These are phyloP conservation scores for Penicillium sp. DNA, from an alignment of 2,329 filamentous ascomycete species.

Conservation along the genomic window DNA sequence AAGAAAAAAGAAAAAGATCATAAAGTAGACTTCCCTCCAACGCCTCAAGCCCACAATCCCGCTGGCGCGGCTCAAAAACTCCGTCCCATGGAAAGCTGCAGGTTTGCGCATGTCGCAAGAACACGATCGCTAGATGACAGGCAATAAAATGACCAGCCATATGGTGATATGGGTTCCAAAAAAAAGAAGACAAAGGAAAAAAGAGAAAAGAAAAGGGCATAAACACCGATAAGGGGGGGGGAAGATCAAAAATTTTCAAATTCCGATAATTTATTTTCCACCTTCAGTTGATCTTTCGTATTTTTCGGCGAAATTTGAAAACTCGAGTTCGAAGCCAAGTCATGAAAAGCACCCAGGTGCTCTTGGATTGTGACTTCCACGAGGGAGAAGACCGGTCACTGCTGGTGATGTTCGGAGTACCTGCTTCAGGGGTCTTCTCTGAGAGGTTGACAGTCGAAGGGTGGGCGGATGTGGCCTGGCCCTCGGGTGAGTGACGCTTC, in stretches of 20 bases:
- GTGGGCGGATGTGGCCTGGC: constrained; percentile 7
- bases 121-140: constrained; percentile 11
- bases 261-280: background rate
- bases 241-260: too few species aligned
- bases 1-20: too few species aligned
- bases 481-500: constrained; percentile 27
- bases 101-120: constrained; percentile 4
- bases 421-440: constrained; percentile 15
- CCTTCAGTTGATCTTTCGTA: constrained; percentile 23
- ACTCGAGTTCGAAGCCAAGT: constrained; percentile 53
- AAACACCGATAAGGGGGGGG: too few species aligned
- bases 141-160: background rate
- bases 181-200: constrained; percentile 24
- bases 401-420: constrained; percentile 4
- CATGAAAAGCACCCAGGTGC: constrained; percentile 49
- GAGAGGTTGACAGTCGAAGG: constrained; percentile 15
- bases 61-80: background rate
- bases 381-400: constrained; percentile 10
- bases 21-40: background rate
- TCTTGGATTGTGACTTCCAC: constrained; percentile 31
- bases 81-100: constrained; percentile 2
- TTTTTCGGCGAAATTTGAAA: constrained; percentile 44
- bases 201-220: background rate
- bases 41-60: constrained; percentile 2
- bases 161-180: background rate